A percentile compares a stretch with the other conserved stretches of the same genome.
These are phyloP conservation scores for Mortierella sp. DNA, from an alignment of 371 early-diverging fungal species.

Conservation along the genomic window DNA sequence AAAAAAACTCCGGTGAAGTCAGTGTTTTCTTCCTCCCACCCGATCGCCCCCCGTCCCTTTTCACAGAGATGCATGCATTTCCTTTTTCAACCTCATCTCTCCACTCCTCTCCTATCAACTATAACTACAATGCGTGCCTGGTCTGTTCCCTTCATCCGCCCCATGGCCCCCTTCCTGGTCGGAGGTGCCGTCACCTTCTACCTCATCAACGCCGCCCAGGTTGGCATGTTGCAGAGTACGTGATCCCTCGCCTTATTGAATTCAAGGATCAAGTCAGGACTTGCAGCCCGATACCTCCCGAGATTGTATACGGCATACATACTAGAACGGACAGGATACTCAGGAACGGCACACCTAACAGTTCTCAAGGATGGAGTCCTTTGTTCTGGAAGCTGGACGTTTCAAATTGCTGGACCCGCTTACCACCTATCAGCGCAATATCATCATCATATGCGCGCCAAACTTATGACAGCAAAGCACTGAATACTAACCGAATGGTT, in stretches of 20 bases:
- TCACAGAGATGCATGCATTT: not conserved
- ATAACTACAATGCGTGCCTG: slow-evolving; percentile 51
- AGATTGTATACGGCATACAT: too few species aligned
- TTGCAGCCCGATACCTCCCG: not conserved
- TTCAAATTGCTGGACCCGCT: too few species aligned
- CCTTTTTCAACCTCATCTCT: slow-evolving; percentile 8
- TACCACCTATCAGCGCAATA: not conserved
- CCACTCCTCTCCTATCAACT: slow-evolving; percentile 11
- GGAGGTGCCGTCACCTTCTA: slow-evolving; percentile 57
- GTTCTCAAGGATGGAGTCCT: too few species aligned
- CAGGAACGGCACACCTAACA: not conserved
- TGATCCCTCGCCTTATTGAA: slow-evolving; percentile 1
- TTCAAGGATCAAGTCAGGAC: not conserved
- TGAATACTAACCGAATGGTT: not conserved
- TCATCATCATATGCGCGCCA: not conserved
- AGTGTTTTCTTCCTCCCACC: not conserved
- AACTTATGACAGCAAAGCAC: not conserved
- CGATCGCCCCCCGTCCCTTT: not conserved
- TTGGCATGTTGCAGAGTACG: slow-evolving; percentile 43
- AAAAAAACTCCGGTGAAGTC: not conserved
- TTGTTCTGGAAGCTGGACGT: too few species aligned
- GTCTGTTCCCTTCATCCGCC: slow-evolving; percentile 53
- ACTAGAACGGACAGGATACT: not conserved
- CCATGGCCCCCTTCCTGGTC: slow-evolving; percentile 55
- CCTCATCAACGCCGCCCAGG: slow-evolving; percentile 50